Conservation (phyloP, 305 asterid species). For the Withania somnifera region DNA sequence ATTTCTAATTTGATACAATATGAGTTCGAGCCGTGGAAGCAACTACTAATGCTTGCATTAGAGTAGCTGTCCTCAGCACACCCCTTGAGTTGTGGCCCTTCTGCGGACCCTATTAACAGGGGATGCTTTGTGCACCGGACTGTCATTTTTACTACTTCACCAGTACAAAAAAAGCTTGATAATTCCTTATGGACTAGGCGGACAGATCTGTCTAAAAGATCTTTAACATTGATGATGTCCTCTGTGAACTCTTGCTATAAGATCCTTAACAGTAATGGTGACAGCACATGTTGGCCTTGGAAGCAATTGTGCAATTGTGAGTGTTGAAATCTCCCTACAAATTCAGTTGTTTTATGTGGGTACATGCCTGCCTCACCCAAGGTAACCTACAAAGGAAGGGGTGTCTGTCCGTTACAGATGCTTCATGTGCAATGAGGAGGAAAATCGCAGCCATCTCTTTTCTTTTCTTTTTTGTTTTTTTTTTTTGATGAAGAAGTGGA, state of each 20-base stretch:
- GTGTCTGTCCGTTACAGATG: background rate
- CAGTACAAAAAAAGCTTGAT: background rate
- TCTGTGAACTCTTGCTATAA: background rate
- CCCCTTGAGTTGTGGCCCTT: no score
- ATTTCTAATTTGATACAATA: background rate
- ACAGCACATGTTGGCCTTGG: background rate
- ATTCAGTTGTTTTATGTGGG: background rate
- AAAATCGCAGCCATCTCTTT: background rate
- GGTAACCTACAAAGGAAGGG: no score
- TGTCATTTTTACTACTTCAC: background rate
- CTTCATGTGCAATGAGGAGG: background rate
- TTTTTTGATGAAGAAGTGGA: no score
- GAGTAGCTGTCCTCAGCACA: no score
- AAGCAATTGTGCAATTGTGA: background rate
- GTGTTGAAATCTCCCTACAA: background rate
- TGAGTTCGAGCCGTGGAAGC: no score
- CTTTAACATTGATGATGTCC: background rate
- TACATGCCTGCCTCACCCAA: background rate
- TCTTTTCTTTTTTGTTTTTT: no score
- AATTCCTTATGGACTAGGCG: background rate
- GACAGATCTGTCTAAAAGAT: background rate
- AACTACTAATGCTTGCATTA: no score
- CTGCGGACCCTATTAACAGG: no score
- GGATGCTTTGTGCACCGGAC: no score
- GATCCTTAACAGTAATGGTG: background rate